Evolutionary conservation across 2,329 filamentous ascomycete genomes (phyloP).

Genomic region (Pseudocercospora macadamiae): DNA sequence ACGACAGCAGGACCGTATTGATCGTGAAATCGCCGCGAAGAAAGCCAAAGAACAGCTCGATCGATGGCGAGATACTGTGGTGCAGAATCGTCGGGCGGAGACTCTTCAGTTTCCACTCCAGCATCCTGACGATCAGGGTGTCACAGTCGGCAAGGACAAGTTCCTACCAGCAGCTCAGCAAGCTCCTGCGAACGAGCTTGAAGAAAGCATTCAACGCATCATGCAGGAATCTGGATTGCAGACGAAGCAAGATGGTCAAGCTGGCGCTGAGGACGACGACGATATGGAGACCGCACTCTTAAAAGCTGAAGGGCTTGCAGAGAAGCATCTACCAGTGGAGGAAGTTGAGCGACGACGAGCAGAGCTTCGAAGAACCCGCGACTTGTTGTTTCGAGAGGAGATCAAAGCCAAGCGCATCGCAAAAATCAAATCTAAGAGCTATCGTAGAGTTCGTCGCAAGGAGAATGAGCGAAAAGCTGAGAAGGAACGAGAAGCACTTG

Average conservation of each 20-base stretch:
- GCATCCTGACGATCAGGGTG: constrained; percentile 65
- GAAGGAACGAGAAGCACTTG: constrained; percentile 58
- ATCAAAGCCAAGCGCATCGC: constrained; percentile 89
- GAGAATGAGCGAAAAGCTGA: constrained; percentile 65
- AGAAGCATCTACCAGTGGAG: constrained; percentile 71
- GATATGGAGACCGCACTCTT: constrained; percentile 65
- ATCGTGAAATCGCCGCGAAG: constrained; percentile 80
- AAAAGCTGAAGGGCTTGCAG: constrained; percentile 69
- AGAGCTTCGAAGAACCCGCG: constrained; percentile 77
- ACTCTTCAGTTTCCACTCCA: constrained; percentile 85
- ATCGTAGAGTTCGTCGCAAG: constrained; percentile 87
- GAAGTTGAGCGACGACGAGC: constrained; percentile 73
- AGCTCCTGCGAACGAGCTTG: constrained; percentile 76
- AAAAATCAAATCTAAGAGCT: constrained; percentile 98
- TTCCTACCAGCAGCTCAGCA: constrained; percentile 62
- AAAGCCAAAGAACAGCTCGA: constrained; percentile 90
- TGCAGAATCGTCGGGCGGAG: constrained; percentile 88
- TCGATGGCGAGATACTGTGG: constrained; percentile 93
- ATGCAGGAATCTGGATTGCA: constrained; percentile 83
- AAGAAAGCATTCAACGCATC: constrained; percentile 83
- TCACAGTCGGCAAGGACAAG: constrained; percentile 63
- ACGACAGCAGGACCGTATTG: constrained; percentile 81
- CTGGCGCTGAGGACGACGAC: constrained; percentile 56
- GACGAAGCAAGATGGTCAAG: constrained; percentile 46
- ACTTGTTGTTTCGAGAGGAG: constrained; percentile 85